Base-by-base conservation (phyloP, 345 rosid species). In the Gossypium raimondii region DNA sequence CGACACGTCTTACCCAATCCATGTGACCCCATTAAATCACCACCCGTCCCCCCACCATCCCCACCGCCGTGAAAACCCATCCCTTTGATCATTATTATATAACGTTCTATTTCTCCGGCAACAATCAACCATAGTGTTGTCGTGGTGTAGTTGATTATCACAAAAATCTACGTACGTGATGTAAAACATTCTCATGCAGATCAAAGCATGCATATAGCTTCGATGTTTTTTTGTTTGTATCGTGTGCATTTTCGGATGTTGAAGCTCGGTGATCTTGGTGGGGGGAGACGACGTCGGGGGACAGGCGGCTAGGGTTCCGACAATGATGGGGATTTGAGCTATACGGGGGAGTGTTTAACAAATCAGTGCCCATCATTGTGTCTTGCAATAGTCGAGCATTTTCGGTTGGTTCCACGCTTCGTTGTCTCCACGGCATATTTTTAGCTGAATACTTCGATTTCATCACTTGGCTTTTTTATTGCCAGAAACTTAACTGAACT, bases 121-220 rank as follows among this genome's bases (percentile, higher is more conserved):
- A 10, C 1, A 11, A 56, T 9, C 22, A 9, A 20, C 25, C 60
- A 3, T 24, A 2, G 20, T 9, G 92, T 97, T 90, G 83, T 91
- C 93, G 93, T 90, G 96, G 96, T 92, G 95, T 90, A 89, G 96
- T 93, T 90, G 97, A 94, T 89, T 89, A 93, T 87, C 11, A 51
- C 27, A 9, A 68, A 69, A 18, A 7, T 10, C 6, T 65, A 25
- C 69, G 20, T 34, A 34, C 41, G 6, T 34, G 51, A 43, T 65
- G 41, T 43, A 34, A 34, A 34, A 65, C 70, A 65, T 66, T 44
- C 70, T 11, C 70, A n/a, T 66, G 29, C 70, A 1, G 55, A 45
- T 34, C 41, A 34, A 16, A 65, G 51, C 51, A 65, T 65, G 69
- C 69, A 65, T 43, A 5, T 41, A 12, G 22, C 29, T 8, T 50